A percentile compares a stretch with the other conserved stretches of the same genome.
Evolutionary conservation across 2,329 filamentous ascomycete species (phyloP).

Genomic region (Parastagonospora avenae): DNA sequence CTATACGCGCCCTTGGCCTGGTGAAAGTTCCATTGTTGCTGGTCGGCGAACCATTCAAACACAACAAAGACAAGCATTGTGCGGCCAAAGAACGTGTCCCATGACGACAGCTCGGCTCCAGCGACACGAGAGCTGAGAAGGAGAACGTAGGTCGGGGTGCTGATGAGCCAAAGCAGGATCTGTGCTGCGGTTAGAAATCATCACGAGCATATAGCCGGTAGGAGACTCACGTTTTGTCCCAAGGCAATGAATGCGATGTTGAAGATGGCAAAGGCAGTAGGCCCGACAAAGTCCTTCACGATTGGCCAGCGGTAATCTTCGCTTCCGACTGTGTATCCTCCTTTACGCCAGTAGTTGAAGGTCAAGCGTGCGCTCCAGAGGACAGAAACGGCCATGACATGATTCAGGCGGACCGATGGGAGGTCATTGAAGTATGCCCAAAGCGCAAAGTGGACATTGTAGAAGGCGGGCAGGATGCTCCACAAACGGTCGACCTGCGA

Average conservation of each 20-base stretch:
- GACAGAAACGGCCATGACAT: conserved; percentile 70
- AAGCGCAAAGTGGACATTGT: conserved; percentile 80
- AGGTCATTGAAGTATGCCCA: conserved; percentile 81
- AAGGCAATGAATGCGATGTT: conserved; percentile 90
- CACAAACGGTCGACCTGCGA: conserved; percentile 95
- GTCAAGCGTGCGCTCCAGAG: conserved; percentile 91
- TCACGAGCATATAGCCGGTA: not conserved
- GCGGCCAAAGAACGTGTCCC: conserved; percentile 64
- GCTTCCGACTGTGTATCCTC: conserved; percentile 84
- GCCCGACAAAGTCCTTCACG: conserved; percentile 68
- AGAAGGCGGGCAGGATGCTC: conserved; percentile 87
- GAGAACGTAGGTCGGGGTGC: conserved; percentile 82
- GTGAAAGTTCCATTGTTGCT: conserved; percentile 93
- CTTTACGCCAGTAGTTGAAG: conserved; percentile 96
- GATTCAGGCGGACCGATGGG: conserved; percentile 72
- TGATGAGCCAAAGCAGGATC: conserved; percentile 77
- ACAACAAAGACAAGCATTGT: conserved; percentile 62
- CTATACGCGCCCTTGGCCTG: conserved; percentile 78
- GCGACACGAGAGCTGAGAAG: conserved; percentile 73
- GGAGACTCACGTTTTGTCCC: conserved; percentile 63
- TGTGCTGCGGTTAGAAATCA: conserved; percentile 38
- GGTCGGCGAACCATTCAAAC: conserved; percentile 82
- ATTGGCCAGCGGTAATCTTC: conserved; percentile 96
- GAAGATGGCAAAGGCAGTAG: conserved; percentile 76
- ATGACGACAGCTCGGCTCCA: conserved; percentile 51